Percentiles rank a stretch among this genome's conserved stretches.
phyloP scores from a whole-genome alignment of 176 grass and related monocot genomes.

The Guadua angustifolia region DNA sequence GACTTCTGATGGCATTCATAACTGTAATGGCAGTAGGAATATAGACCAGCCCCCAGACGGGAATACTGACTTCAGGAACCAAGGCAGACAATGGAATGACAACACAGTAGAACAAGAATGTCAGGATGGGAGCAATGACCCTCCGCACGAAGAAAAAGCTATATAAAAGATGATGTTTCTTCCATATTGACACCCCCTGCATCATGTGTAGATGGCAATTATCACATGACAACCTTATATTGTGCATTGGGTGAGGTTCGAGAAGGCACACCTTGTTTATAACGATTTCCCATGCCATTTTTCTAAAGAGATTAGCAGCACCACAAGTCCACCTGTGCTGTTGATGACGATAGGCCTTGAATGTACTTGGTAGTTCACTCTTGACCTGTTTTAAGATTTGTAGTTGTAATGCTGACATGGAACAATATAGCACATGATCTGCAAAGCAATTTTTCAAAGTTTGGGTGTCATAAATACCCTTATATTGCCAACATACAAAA shows the following conservation, averaged over 20 bases:
- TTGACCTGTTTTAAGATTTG: too few species aligned
- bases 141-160: neutral
- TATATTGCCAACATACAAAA: constrained; percentile 65
- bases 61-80: neutral
- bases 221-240: too few species aligned
- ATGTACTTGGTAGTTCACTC: too few species aligned
- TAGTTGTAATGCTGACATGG: too few species aligned
- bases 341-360: too few species aligned
- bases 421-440: too few species aligned
- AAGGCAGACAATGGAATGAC: neutral
- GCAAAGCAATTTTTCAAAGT: too few species aligned
- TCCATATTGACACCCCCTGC: neutral
- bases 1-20: neutral
- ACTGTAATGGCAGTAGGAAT: neutral
- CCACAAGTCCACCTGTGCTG: too few species aligned
- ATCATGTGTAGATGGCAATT: neutral
- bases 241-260: neutral
- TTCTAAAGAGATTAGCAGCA: too few species aligned
- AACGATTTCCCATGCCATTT: too few species aligned
- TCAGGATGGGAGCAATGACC: neutral
- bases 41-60: neutral
- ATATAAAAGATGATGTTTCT: neutral
- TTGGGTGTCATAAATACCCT: constrained; percentile 39
- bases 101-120: neutral
- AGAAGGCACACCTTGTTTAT: neutral